Evolutionary conservation across 192 early-diverging fungal species (phyloP), one percentile per base, ranked within the genome.

Genomic region (Rhizophagus sp.): DNA sequence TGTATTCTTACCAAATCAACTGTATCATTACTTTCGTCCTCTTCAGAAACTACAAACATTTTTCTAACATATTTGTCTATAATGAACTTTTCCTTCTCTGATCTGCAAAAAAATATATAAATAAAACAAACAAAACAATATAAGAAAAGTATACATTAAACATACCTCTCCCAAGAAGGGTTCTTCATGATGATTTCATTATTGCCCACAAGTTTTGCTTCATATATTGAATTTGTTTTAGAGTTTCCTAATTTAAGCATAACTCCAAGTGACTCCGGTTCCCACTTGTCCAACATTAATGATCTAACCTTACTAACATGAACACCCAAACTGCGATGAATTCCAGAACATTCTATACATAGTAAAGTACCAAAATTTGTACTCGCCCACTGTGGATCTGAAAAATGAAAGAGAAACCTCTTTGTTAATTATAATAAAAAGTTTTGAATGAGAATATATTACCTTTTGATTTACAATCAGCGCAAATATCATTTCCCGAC

Each of bases 341-440:
- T 93, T 24, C 96, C 96, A 41, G 95, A 96, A 80, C 96, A 97
- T 65, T 92, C 92, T 33, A 96, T 97, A 79, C 95, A 97, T 77
- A 97, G 80, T 41, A 95, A 85, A 2, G 88, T 88, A 36, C 96
- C 95, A 64, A 95, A 87, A 67, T 94, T 96, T 33, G 93, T 93
- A 78, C 91, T 90, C 41, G 94, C 94, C 96, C 96, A 97, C 83
- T 94, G 92, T 15, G 95, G 94, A 67, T 88, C 91, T 81, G 75
- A 22, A 7, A 22, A 6, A 57, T 22, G 6, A n/a, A 57, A 22
- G 1, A 22, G 39, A 8, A 6, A 7, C 39, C 17, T 22, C 4
- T 19, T 57, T 57, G 11, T 57, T 57, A 22, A 0, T 22, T 22
- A 57, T 57, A 47, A 12, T 47, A 47, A 47, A 44, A 47, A 12